These are phyloP conservation scores for Malassezia brasiliensis DNA, from an alignment of 1,284 basidiomycete species.

Conservation along the genomic window DNA sequence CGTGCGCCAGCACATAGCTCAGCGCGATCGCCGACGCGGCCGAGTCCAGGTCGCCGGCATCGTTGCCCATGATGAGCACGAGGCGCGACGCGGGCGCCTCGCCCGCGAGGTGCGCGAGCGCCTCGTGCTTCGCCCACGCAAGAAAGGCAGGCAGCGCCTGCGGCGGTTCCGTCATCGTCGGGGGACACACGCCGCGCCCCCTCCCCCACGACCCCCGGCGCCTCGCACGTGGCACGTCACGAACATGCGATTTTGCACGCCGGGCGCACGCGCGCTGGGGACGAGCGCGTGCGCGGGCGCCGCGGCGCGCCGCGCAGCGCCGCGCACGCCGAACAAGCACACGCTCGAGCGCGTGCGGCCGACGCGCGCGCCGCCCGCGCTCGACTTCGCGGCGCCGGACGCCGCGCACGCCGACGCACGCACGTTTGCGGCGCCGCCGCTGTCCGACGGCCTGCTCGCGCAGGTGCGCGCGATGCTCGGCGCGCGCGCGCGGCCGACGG, in stretches of 20 bases:
- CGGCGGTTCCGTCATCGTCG: not conserved
- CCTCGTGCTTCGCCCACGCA: conserved; percentile 6
- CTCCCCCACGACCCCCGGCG: not conserved
- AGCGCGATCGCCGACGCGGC: conserved; percentile 34
- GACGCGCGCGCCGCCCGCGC: conserved; percentile 7
- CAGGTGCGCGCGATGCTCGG: conserved; percentile 16
- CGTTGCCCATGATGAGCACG: conserved; percentile 42
- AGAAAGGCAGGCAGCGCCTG: conserved; percentile 1
- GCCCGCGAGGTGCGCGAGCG: not conserved
- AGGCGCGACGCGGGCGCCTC: conserved; percentile 14
- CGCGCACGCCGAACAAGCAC: not conserved
- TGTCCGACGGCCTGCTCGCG: conserved; percentile 11
- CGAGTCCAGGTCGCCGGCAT: conserved; percentile 45
- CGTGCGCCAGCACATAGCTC: conserved; percentile 28
- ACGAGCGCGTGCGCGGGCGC: not conserved
- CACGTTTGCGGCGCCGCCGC: conserved; percentile 8
- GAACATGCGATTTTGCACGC: too few relatives aligned
- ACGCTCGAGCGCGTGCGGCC: not conserved
- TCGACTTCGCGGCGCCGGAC: conserved; percentile 4
- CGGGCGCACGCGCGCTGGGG: not conserved
- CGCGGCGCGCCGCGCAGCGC: not conserved
- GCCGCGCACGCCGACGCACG: not conserved
- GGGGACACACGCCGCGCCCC: not conserved
- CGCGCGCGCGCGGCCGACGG: conserved; percentile 9
- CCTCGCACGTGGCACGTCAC: not conserved